Percentiles rank a stretch among this genome's conserved stretches.
Evolutionary conservation across 805 yeast genomes (phyloP).

Genomic region (Pichia exigua): DNA sequence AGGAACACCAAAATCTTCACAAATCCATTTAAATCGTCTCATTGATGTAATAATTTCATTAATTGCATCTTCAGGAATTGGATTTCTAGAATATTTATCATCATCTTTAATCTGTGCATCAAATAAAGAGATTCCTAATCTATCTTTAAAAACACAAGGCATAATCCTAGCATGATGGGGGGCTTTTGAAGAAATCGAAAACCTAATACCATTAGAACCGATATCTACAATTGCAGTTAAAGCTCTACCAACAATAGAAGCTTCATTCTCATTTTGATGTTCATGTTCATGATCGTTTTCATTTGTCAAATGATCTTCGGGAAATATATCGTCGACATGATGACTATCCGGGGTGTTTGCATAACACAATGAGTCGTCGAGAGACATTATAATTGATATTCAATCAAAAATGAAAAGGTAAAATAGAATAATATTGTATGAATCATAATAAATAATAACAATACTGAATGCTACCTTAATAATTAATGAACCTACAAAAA

Average conservation of each 20-base stretch:
- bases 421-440: no score
- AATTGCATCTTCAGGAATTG: conserved; percentile 52
- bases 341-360: conserved; percentile 25
- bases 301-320: conserved; percentile 2
- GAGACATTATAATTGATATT: conserved; percentile 17
- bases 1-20: conserved; percentile 68
- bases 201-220: conserved; percentile 69
- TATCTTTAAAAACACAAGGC: conserved; percentile 72
- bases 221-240: conserved; percentile 65
- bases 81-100: conserved; percentile 28
- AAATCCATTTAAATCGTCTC: conserved; percentile 59
- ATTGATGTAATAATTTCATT: conserved; percentile 54
- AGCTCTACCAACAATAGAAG: conserved; percentile 50
- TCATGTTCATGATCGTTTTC: conserved; percentile 13
- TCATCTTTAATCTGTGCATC: conserved; percentile 45
- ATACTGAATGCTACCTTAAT: no score
- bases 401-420: no score
- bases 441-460: no score
- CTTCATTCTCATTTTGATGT: conserved; percentile 32
- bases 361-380: conserved; percentile 21
- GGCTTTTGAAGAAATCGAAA: conserved; percentile 63
- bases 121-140: conserved; percentile 61
- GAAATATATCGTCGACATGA: conserved; percentile 20
- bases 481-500: no score
- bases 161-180: conserved; percentile 65